phyloP scores from a whole-genome alignment of 78 protist genomes.

The Bodo saltans region DNA sequence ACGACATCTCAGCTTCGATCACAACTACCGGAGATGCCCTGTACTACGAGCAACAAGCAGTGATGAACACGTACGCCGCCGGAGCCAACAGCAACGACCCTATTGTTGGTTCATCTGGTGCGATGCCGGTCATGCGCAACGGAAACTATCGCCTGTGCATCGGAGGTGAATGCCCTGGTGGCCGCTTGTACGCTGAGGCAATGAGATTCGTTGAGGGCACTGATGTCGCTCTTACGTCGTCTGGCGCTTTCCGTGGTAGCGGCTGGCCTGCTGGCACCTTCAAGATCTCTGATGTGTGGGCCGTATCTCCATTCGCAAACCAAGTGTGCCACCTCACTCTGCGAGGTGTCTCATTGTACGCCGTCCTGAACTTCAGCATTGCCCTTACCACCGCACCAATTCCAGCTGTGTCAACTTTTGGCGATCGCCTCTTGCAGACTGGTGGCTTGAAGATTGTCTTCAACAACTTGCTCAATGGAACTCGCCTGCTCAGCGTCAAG shows the following conservation, averaged over 20 bases:
- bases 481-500: not conserved
- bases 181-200: not conserved
- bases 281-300: not conserved
- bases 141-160: not conserved
- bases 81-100: too few species aligned
- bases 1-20: too few species aligned
- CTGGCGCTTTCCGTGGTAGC: not conserved
- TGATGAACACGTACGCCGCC: too few species aligned
- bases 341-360: not conserved
- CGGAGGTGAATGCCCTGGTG: not conserved
- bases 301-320: not conserved
- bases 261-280: not conserved
- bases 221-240: not conserved
- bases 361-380: not conserved
- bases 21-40: too few species aligned
- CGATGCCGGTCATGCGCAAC: too few species aligned
- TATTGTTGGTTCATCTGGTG: too few species aligned
- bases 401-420: not conserved
- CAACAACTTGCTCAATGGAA: not conserved
- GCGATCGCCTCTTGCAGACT: not conserved
- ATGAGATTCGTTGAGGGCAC: not conserved
- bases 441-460: not conserved
- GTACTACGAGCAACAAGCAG: too few species aligned
- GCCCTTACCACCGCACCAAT: not conserved
- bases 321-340: not conserved